Conservation (phyloP, 257 asterid species). For the Rauvolfia tetraphylla region DNA sequence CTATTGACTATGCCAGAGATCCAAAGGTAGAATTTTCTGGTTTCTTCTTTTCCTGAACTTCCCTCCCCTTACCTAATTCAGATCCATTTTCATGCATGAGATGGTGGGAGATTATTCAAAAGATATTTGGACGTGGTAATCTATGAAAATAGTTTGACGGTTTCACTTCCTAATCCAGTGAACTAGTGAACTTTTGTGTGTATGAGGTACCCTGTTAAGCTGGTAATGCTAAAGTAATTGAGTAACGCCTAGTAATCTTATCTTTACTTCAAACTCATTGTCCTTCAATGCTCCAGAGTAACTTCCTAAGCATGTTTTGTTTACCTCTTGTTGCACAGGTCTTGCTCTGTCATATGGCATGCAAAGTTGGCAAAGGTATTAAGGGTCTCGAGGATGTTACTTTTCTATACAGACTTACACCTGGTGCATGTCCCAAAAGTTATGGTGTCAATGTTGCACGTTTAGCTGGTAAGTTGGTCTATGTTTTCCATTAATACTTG, state of each 20-base stretch:
- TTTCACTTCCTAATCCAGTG: background rate
- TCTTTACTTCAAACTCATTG: background rate
- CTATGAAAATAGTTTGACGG: background rate
- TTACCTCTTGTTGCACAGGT: constrained; percentile 42
- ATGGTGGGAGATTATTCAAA: background rate
- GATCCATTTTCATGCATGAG: background rate
- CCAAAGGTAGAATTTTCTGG: constrained; percentile 47
- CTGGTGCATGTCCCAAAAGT: constrained; percentile 95
- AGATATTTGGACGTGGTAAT: background rate
- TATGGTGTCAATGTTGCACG: constrained; percentile 97
- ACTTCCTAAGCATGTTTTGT: background rate
- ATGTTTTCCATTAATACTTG: background rate
- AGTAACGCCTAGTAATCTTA: background rate
- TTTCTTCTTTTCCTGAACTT: background rate
- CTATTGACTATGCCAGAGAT: constrained; percentile 72
- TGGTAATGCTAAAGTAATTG: background rate
- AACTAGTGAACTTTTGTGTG: background rate
- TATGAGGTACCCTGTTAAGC: background rate
- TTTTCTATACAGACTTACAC: constrained; percentile 80
- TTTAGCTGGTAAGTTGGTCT: constrained; percentile 59
- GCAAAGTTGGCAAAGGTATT: constrained; percentile 74
- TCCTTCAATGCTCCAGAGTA: background rate
- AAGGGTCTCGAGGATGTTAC: constrained; percentile 79
- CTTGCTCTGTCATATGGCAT: constrained; percentile 86
- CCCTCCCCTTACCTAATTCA: constrained; percentile 6